Evolutionary conservation across 345 rosid species (phyloP).

Genomic region (Trapa bicornis): DNA sequence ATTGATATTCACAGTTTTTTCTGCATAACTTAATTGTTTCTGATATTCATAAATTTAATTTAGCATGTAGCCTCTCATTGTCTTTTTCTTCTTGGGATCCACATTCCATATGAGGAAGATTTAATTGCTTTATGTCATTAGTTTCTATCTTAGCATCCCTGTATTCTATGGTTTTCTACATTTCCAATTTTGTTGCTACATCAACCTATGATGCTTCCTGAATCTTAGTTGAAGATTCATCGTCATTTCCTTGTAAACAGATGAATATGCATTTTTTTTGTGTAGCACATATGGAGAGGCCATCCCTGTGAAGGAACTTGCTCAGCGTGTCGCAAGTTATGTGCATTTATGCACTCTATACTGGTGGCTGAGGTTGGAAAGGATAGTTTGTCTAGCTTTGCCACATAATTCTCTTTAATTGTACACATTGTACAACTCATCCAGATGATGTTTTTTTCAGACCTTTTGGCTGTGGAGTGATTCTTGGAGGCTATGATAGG

Average conservation of each 20-base stretch:
- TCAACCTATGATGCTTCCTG: not conserved
- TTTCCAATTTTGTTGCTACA: not conserved
- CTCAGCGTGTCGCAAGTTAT: slow-evolving; percentile 90
- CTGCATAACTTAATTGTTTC: too few relatives aligned
- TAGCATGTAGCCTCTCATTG: too few relatives aligned
- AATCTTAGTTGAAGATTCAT: not conserved
- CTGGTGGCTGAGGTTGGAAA: slow-evolving; percentile 93
- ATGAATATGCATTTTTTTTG: slow-evolving; percentile 1
- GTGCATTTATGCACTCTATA: slow-evolving; percentile 96
- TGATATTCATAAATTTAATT: too few relatives aligned
- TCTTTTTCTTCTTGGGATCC: too few relatives aligned
- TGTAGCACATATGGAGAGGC: slow-evolving; percentile 79
- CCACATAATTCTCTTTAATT: too few relatives aligned
- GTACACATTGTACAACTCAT: not conserved
- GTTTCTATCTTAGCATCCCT: not conserved
- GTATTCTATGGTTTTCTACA: not conserved
- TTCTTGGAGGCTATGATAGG: slow-evolving; percentile 97
- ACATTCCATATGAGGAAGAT: not conserved
- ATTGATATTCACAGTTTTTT: too few relatives aligned
- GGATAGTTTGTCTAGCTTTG: not conserved
- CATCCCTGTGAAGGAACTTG: slow-evolving; percentile 89
- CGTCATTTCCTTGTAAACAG: not conserved
- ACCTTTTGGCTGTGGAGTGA: slow-evolving; percentile 94
- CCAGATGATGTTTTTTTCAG: slow-evolving; percentile 22
- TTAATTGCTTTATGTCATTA: not conserved